Conservation (phyloP, 2,329 filamentous ascomycete genomes). For the Pyricularia sp. region DNA sequence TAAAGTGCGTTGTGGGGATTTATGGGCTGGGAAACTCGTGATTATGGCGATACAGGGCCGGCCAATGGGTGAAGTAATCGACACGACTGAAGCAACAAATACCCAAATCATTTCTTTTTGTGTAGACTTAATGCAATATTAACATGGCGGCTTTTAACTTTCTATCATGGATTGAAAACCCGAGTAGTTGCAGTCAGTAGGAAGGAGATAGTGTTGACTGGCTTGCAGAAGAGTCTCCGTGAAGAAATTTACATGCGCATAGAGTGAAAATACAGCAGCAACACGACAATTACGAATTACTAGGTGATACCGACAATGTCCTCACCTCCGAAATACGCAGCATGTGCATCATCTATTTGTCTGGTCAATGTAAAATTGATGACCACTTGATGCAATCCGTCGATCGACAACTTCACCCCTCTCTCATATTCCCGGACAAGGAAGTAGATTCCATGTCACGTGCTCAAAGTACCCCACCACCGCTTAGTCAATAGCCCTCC, state of each 20-base stretch:
- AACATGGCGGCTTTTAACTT: background rate
- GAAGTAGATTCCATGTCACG: background rate
- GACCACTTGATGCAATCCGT: background rate
- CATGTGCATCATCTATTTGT: no score
- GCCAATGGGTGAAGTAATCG: background rate
- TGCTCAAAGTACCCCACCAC: background rate
- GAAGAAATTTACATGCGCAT: background rate
- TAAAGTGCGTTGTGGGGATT: background rate
- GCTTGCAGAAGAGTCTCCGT: background rate
- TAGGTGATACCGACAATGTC: background rate
- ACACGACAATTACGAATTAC: background rate
- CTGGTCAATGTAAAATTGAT: background rate
- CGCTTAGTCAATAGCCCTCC: conserved; percentile 2
- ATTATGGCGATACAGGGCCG: background rate
- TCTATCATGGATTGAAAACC: background rate
- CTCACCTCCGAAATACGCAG: no score
- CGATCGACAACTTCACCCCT: background rate
- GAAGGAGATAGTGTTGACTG: background rate
- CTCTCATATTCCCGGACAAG: background rate
- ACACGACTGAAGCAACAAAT: background rate
- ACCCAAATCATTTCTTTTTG: background rate
- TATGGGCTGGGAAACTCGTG: background rate
- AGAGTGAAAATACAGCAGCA: background rate
- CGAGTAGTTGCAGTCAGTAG: background rate
- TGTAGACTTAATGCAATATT: background rate